These are phyloP conservation scores for Diplotaxis tenuifolia DNA, from an alignment of 345 rosid genomes.

Conservation along the genomic window DNA sequence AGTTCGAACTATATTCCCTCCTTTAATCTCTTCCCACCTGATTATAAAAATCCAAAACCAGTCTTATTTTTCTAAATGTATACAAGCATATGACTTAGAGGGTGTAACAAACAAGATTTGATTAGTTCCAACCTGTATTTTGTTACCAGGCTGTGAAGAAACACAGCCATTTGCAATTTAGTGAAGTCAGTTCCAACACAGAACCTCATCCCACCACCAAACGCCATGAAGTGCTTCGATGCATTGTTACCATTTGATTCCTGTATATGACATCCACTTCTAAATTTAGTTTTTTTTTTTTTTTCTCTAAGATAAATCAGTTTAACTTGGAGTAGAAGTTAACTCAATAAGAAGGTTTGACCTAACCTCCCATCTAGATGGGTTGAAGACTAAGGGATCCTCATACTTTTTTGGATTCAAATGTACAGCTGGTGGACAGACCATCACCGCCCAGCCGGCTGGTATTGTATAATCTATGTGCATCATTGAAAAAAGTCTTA, in stretches of 20 bases:
- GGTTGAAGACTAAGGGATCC: conserved; percentile 81
- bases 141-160: conserved; percentile 83
- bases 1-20: conserved; percentile 72
- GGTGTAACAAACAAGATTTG: not conserved
- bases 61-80: not conserved
- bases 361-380: conserved; percentile 94
- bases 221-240: conserved; percentile 90
- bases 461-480: conserved; percentile 80
- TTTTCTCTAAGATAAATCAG: not conserved
- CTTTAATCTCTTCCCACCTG: conserved; percentile 74
- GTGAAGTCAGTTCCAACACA: conserved; percentile 96
- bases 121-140: conserved; percentile 62
- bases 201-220: conserved; percentile 98
- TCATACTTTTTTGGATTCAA: conserved; percentile 69
- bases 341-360: conserved; percentile 10
- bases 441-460: conserved; percentile 97
- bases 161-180: conserved; percentile 93
- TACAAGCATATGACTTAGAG: not conserved
- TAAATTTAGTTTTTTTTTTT: not conserved
- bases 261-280: conserved; percentile 33
- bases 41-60: conserved; percentile 10
- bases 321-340: conserved; percentile 25
- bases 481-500: conserved; percentile 26
- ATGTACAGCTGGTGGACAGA: conserved; percentile 97
- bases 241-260: conserved; percentile 56